Base-by-base conservation (phyloP, 1,284 basidiomycete genomes). In the Austropuccinia psidii region DNA sequence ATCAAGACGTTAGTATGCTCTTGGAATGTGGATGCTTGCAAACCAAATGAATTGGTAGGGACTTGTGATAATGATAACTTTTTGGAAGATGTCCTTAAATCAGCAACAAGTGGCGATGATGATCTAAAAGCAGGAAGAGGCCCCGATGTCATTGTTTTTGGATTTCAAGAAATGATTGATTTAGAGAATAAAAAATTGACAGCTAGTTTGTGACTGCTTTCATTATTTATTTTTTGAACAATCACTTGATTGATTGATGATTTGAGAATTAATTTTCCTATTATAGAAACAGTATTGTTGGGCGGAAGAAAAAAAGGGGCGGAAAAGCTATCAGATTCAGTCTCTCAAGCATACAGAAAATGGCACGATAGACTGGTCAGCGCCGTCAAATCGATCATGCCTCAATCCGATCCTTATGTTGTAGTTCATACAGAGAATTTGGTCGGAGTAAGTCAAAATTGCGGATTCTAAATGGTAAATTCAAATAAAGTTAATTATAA, bases 111-210 rank as follows among this genome's bases (percentile, higher is more conserved):
- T 5, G 4, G 41, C 21, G 24, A 31, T n/a, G n/a, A n/a, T n/a
- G 33, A 17, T 29, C 6, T 29, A 17, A 17, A 8, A 27, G 43
- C n/a, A 21, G 43, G 45, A 31, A 86, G 89, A 27, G 81, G 84
- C 8, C 91, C 94, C 0, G 94, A 97, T 77, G 87, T 98, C 76
- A 89, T 98, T 77, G 86, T 88, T 1, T 96, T 98, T 79, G 93
- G 93, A 0, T 89, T 98, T 79, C 95, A 98, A 80, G 95, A 98
- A 82, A 85, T 97, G 47, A 90, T 98, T 75, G 93, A 97, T 79
- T 85, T 98, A 13, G 93, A 97, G 77, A 89, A 87, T 77, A 88
- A 91, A 76, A 93, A 89, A 81, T 87, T 97, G 81, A 89, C 90
- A 0, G 93, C 94, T 15, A 94, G 84, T 85, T 55, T 74, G 83